Conservation (phyloP, 148 eudicot genomes). For the Rhododendron kiyosumense region DNA sequence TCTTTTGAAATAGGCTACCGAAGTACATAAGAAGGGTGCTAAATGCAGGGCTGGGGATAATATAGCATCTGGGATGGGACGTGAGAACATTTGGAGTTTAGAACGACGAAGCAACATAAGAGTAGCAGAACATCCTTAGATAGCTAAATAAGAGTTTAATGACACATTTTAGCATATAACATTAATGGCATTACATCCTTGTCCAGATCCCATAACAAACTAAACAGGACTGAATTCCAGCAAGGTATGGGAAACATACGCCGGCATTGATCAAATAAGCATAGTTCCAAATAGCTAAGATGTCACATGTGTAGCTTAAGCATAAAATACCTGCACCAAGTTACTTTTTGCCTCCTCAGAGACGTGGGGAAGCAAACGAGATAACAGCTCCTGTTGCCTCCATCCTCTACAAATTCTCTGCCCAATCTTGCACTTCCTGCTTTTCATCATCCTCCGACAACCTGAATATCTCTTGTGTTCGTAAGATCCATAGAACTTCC, state of each 20-base stretch:
- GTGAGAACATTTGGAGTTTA: not conserved
- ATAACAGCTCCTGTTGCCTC: slow-evolving; percentile 29
- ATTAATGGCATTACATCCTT: not conserved
- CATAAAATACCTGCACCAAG: slow-evolving; percentile 25
- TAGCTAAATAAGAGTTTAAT: not conserved
- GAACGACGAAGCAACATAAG: not conserved
- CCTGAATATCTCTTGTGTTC: slow-evolving; percentile 21
- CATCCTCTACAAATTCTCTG: slow-evolving; percentile 21
- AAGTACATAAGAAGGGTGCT: not conserved
- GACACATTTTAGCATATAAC: not conserved
- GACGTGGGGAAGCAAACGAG: slow-evolving; percentile 26
- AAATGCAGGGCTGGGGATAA: not conserved
- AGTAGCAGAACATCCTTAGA: not conserved
- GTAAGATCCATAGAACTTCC: slow-evolving; percentile 20
- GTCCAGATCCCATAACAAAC: not conserved
- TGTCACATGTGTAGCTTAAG: not conserved
- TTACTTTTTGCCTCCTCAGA: slow-evolving; percentile 15
- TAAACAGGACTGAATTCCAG: not conserved
- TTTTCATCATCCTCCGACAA: slow-evolving; percentile 19
- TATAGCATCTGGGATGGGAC: not conserved
- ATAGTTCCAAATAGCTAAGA: not conserved
- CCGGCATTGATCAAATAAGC: not conserved
- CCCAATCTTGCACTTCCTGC: slow-evolving; percentile 14
- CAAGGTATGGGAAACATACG: not conserved
- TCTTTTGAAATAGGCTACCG: not conserved